Conservation (phyloP, 2,329 filamentous ascomycete species). For the Botrytis paeoniae region DNA sequence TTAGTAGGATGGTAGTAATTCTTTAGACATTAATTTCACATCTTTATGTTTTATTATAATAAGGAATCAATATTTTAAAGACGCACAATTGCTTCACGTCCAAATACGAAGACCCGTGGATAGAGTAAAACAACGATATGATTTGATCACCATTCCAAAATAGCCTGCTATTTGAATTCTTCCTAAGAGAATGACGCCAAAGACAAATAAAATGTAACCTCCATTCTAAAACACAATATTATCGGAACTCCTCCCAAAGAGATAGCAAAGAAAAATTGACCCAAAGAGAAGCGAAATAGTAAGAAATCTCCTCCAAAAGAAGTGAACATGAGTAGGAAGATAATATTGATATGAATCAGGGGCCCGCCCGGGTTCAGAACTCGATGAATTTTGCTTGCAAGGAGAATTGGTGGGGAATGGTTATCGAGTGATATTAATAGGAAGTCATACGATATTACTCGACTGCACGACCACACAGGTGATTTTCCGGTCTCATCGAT, state of each 20-base stretch:
- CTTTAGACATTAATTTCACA: not conserved
- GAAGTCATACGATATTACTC: too few relatives aligned
- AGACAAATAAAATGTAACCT: not conserved
- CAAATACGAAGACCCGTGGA: not conserved
- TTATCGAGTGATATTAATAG: not conserved
- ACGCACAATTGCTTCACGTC: not conserved
- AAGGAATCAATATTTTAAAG: not conserved
- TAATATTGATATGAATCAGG: not conserved
- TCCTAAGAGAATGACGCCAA: not conserved
- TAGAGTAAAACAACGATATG: not conserved
- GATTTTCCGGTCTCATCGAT: too few relatives aligned
- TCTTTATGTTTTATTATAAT: not conserved
- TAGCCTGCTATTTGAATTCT: not conserved
- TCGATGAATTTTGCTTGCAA: not conserved
- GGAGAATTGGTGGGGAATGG: not conserved
- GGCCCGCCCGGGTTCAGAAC: not conserved
- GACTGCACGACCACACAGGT: too few relatives aligned
- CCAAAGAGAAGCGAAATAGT: not conserved
- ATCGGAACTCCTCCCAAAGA: not conserved
- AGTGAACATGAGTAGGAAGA: not conserved
- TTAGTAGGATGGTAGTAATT: not conserved
- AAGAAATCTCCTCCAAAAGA: not conserved
- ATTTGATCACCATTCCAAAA: not conserved
- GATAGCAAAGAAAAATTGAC: not conserved
- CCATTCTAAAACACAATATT: not conserved